Base-by-base conservation (phyloP, 441 rosid species). In the Gossypium davidsonii region DNA sequence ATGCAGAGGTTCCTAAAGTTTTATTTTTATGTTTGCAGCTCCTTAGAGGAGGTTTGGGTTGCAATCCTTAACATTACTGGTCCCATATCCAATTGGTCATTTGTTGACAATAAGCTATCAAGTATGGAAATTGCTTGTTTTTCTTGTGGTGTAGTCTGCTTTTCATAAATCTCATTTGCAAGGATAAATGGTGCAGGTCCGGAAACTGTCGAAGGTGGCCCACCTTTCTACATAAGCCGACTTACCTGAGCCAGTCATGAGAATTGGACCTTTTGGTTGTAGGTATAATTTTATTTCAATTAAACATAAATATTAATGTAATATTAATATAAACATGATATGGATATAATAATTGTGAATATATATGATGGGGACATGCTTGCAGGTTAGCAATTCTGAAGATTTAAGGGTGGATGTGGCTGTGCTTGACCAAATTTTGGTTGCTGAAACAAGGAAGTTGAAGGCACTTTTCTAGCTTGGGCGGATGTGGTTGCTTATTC, bases 261-360 rank as follows among this genome's bases (percentile, higher is more conserved):
- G 79, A 95, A 85, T 59, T 96, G 98, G 99, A 86, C 75, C 53
- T 96, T 96, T 82, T 93, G 99, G 99, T 75, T 95, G 68, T 96
- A 95, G 87, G 97, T 93, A 83, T 77, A 48, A 20, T 8, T 63
- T 76, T 48, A 7, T 28, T 15, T 67, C 10, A 0, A 0, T 25
- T 14, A 28, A n/a, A 59, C 44, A 8, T 8, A 8, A 8, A 39
- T 10, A 39, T 37, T 37, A 37, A 37, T 37, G 9, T 37, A 37
- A 37, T 37, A 37, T 37, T 37, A 37, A 37, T 37, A 37, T 37
- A 37, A 37, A 37, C 42, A 37, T 37, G 42, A 37, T 37, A 37
- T 7, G 42, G 42, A 37, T 37, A 37, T 8, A 37, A 37, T 37
- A 37, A 37, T 37, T 37, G 10, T 39, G 44, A 39, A 39, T 39